These are phyloP conservation scores for Vicia villosa DNA, from an alignment of 306 rosid species.

Conservation along the genomic window DNA sequence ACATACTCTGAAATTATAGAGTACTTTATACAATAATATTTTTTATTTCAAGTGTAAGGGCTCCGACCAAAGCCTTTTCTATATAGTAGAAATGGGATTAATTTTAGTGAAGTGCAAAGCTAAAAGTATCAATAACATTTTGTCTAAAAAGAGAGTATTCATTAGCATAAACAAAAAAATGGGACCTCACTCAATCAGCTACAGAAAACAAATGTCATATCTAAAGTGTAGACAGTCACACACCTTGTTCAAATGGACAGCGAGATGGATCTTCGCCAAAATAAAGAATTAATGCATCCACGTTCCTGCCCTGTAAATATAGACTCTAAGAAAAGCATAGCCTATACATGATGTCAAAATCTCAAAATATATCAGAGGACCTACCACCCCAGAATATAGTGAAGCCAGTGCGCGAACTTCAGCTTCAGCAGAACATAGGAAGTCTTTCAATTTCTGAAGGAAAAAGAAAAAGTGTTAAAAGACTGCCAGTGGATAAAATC, in stretches of 20 bases:
- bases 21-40: background rate
- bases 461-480: slow-evolving; percentile 16
- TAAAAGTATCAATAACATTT: slow-evolving; percentile 11
- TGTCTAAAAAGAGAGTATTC: background rate
- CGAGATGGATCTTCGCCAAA: slow-evolving; percentile 95
- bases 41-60: background rate
- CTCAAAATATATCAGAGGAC: slow-evolving; percentile 38
- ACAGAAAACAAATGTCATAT: slow-evolving; percentile 27
- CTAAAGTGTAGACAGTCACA: slow-evolving; percentile 21
- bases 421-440: slow-evolving; percentile 83
- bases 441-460: slow-evolving; percentile 67
- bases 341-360: slow-evolving; percentile 12
- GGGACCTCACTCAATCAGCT: slow-evolving; percentile 9
- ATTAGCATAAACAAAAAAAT: slow-evolving; percentile 8
- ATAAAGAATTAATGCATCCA: slow-evolving; percentile 81
- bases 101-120: background rate
- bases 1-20: no score
- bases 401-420: slow-evolving; percentile 89
- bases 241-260: slow-evolving; percentile 94
- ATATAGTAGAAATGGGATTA: slow-evolving; percentile 1
- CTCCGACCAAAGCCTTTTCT: slow-evolving; percentile 17
- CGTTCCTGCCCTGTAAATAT: slow-evolving; percentile 76
- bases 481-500: background rate
- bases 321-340: slow-evolving; percentile 36
- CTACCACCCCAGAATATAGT: slow-evolving; percentile 78